Conservation (phyloP, 2,329 filamentous ascomycete genomes). For the Colletotrichum camelliae region DNA sequence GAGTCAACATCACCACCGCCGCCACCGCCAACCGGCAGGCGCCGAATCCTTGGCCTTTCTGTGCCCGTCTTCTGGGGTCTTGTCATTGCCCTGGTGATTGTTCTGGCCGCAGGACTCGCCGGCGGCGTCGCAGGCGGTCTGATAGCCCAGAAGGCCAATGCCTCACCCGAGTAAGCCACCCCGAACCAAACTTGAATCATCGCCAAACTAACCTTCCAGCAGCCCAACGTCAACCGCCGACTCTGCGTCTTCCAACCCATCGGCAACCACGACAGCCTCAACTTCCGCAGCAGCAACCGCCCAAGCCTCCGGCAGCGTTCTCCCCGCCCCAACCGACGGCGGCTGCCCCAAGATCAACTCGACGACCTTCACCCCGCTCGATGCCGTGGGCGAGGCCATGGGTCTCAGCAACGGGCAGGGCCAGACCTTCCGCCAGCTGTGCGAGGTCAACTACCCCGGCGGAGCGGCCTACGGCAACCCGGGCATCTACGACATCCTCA, state of each 20-base stretch:
- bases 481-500: constrained; percentile 22
- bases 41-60: constrained; percentile 22
- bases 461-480: constrained; percentile 21
- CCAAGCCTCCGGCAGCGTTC: background rate
- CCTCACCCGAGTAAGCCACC: background rate
- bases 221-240: background rate
- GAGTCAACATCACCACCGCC: background rate
- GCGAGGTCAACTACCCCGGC: constrained; percentile 23
- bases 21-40: background rate
- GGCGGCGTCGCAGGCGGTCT: constrained; percentile 25
- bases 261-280: background rate
- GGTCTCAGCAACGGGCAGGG: background rate
- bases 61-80: constrained; percentile 24
- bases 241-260: background rate
- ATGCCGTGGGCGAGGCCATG: background rate
- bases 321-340: constrained; percentile 22
- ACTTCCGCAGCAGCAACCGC: background rate
- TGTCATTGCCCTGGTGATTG: constrained; percentile 14
- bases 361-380: constrained; percentile 19
- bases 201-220: background rate
- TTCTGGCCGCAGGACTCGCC: constrained; percentile 22
- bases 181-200: background rate
- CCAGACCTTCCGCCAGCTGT: constrained; percentile 21
- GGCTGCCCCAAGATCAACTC: constrained; percentile 24
- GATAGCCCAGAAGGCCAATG: constrained; percentile 10